A percentile compares a stretch with the other conserved stretches of the same genome.
Conservation (phyloP, 2,329 filamentous ascomycete species). For the Cladosporium sp. region DNA sequence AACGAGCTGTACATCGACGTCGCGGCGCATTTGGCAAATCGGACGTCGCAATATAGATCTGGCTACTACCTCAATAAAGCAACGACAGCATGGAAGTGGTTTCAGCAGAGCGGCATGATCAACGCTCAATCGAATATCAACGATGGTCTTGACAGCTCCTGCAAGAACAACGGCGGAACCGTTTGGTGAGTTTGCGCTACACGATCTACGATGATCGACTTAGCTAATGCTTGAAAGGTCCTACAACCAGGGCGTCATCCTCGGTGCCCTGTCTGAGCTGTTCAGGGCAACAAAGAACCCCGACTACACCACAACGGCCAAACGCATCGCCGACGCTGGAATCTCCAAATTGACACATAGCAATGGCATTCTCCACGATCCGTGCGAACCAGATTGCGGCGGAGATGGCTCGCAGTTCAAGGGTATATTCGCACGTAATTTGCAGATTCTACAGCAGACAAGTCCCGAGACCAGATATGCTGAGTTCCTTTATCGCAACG, state of each 20-base stretch:
- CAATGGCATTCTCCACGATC: slow-evolving; percentile 44
- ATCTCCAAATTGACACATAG: slow-evolving; percentile 38
- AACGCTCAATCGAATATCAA: slow-evolving; percentile 54
- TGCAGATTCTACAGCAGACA: slow-evolving; percentile 57
- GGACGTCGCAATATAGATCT: slow-evolving; percentile 38
- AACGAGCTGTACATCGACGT: slow-evolving; percentile 59
- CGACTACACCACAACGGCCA: slow-evolving; percentile 39
- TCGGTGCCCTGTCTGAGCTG: slow-evolving; percentile 59
- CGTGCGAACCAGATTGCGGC: slow-evolving; percentile 39
- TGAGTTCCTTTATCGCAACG: slow-evolving; percentile 60
- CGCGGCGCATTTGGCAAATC: slow-evolving; percentile 57
- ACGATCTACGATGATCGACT: neutral
- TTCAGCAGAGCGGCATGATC: slow-evolving; percentile 51
- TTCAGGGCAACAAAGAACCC: slow-evolving; percentile 38
- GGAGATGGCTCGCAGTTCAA: slow-evolving; percentile 65
- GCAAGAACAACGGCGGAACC: slow-evolving; percentile 52
- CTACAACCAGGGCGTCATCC: slow-evolving; percentile 64
- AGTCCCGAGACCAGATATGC: slow-evolving; percentile 53
- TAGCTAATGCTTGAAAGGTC: slow-evolving; percentile 29
- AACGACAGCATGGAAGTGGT: slow-evolving; percentile 53
- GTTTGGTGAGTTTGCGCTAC: slow-evolving; percentile 39
- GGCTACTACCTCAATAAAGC: slow-evolving; percentile 48
- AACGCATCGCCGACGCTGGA: slow-evolving; percentile 43
- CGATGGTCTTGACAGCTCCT: slow-evolving; percentile 52
- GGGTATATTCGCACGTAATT: slow-evolving; percentile 67